Base-by-base conservation (phyloP, 208 protist genomes). In the Trypanosoma congolense region DNA sequence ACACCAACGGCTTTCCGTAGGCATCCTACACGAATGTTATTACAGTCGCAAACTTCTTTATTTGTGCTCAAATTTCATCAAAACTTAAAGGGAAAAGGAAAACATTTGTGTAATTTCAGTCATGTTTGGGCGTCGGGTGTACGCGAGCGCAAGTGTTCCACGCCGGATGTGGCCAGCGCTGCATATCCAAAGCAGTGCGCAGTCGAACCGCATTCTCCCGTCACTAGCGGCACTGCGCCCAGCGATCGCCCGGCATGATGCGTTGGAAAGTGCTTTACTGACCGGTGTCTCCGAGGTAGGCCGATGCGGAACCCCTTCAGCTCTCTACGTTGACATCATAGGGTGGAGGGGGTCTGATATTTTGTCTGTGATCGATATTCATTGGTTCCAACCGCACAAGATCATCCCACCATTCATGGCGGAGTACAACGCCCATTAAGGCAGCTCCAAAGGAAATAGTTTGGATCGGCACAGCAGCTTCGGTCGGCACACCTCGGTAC, bases 51-150 rank as follows among this genome's bases (percentile, higher is more conserved):
- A n/a, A n/a, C n/a, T n/a, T n/a, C n/a, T n/a, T n/a, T n/a, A n/a
- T n/a, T n/a, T n/a, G n/a, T n/a, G n/a, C n/a, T n/a, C n/a, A n/a
- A n/a, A n/a, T n/a, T n/a, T n/a, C 35, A 40, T 40, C 35, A 40
- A 40, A 40, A 40, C 14, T n/a, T n/a, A n/a, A n/a, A n/a, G n/a
- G n/a, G n/a, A n/a, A 40, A 40, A 40, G 35, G 35, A 40, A 8
- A 40, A 40, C 35, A 40, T n/a, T 40, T 14, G 14, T 14, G 14
- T 14, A 14, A 8, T 14, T 40, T 8, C 14, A 40, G 35, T 40
- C n/a, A 92, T 92, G 85, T 92, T 92, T 56, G 75, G 78, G 33
- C 77, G 85, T 43, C 85, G 85, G 44, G 77, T 89, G 5, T 92
- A 87, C 56, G 77, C 81, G 25, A 92, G 85, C 47, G 73, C 79